Conservation (phyloP, 345 rosid species). For the Trapa incisa region DNA sequence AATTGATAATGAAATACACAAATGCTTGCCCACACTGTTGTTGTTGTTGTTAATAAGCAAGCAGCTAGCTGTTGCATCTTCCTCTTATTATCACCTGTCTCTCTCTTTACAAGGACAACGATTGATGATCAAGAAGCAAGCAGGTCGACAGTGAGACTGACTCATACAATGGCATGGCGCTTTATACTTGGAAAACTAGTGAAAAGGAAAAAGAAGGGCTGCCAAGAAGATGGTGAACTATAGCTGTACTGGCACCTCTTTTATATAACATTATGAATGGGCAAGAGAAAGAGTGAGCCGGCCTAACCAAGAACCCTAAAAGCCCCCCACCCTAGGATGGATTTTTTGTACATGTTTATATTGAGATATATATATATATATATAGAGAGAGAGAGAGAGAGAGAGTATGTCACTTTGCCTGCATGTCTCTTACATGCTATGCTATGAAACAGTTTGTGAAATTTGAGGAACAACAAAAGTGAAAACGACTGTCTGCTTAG, state of each 20-base stretch:
- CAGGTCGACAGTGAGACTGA: no score
- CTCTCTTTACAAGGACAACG: no score
- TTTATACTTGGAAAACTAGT: no score
- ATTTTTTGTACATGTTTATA: neutral
- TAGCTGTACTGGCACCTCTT: no score
- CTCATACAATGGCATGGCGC: no score
- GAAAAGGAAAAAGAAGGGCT: neutral
- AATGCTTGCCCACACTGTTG: neutral
- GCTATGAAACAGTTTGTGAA: slow-evolving; percentile 6
- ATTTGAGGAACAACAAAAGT: slow-evolving; percentile 1
- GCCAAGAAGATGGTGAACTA: neutral
- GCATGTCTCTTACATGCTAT: neutral
- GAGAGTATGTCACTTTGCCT: no score
- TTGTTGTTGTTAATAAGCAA: no score
- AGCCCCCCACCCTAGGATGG: no score
- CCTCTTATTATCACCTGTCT: neutral
- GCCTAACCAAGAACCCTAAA: neutral
- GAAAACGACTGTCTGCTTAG: slow-evolving; percentile 2
- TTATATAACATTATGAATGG: neutral
- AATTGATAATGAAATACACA: neutral
- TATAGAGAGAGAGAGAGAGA: neutral
- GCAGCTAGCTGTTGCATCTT: neutral
- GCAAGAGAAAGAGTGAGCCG: neutral
- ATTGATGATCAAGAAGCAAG: no score
- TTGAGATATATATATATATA: neutral